Evolutionary conservation across 768 basidiomycete species (phyloP).

Genomic region (Xerocomus brunneocitrinus): DNA sequence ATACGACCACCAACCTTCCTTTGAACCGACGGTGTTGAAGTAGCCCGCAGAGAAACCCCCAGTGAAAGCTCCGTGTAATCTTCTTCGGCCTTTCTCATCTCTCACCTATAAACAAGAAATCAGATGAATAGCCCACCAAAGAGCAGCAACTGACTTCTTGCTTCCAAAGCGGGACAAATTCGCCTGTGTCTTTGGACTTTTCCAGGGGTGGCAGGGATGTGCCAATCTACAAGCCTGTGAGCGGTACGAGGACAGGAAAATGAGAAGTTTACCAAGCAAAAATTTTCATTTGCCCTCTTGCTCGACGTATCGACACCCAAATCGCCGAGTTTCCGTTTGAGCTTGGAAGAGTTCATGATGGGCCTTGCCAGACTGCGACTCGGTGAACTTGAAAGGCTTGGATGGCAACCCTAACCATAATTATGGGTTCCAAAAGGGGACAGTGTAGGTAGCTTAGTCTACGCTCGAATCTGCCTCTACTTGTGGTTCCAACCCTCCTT

Average conservation of each 20-base stretch:
- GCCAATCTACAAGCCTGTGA: constrained; percentile 61
- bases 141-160: constrained; percentile 68
- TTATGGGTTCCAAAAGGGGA: background rate
- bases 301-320: constrained; percentile 70
- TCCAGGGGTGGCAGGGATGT: constrained; percentile 94
- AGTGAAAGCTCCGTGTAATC: constrained; percentile 98
- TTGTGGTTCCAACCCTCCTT: constrained; percentile 26
- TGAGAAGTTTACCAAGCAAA: constrained; percentile 61
- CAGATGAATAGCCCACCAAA: constrained; percentile 17
- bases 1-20: constrained; percentile 65
- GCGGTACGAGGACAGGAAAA: background rate
- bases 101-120: constrained; percentile 52
- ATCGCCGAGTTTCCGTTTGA: constrained; percentile 84
- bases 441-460: background rate
- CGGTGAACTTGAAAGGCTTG: background rate
- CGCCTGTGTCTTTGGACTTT: constrained; percentile 85
- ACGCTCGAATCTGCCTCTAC: constrained; percentile 20
- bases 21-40: constrained; percentile 93
- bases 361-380: background rate
- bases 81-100: constrained; percentile 87
- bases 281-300: constrained; percentile 72
- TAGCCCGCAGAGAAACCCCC: constrained; percentile 98
- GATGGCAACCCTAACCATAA: background rate
- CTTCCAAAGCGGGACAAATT: constrained; percentile 97
- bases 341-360: constrained; percentile 45